These are phyloP conservation scores for Aspergillus indologenus DNA, from an alignment of 495 filamentous ascomycete genomes.

Conservation along the genomic window DNA sequence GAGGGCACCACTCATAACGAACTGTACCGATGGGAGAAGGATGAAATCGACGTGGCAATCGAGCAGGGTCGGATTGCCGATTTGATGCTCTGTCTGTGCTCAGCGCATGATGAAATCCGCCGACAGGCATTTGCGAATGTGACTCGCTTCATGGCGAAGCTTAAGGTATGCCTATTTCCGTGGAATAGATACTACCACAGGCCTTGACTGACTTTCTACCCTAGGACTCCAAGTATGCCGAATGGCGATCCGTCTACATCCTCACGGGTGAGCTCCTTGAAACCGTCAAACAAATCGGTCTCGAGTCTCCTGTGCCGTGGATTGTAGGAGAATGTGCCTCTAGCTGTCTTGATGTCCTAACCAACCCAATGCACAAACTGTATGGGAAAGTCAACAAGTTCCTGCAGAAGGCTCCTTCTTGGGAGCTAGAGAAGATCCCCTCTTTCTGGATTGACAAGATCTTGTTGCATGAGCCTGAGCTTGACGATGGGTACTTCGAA, in stretches of 20 bases:
- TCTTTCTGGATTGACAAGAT: slow-evolving; percentile 69
- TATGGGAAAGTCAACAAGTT: slow-evolving; percentile 87
- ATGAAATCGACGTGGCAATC: slow-evolving; percentile 69
- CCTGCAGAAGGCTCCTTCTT: slow-evolving; percentile 69
- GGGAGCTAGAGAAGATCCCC: slow-evolving; percentile 72
- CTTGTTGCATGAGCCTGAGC: slow-evolving; percentile 62
- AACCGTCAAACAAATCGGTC: slow-evolving; percentile 56
- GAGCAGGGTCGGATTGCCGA: slow-evolving; percentile 67
- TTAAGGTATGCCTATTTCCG: slow-evolving; percentile 48
- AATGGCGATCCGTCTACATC: slow-evolving; percentile 72
- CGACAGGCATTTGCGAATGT: slow-evolving; percentile 70
- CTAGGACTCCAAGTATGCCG: slow-evolving; percentile 63
- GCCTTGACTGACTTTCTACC: slow-evolving; percentile 12
- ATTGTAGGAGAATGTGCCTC: slow-evolving; percentile 71
- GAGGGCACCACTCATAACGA: slow-evolving; percentile 43
- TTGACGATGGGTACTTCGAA: slow-evolving; percentile 70
- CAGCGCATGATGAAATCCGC: slow-evolving; percentile 67
- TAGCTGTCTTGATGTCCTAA: slow-evolving; percentile 62
- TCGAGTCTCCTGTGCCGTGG: slow-evolving; percentile 62
- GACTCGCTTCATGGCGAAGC: slow-evolving; percentile 58
- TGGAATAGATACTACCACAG: not conserved
- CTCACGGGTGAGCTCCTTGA: slow-evolving; percentile 76
- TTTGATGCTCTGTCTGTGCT: slow-evolving; percentile 71
- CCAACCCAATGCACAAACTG: slow-evolving; percentile 74
- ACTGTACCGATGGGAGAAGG: slow-evolving; percentile 62